Evolutionary conservation across 2,329 filamentous ascomycete species (phyloP).

Genomic region (Beauveria caledonica): DNA sequence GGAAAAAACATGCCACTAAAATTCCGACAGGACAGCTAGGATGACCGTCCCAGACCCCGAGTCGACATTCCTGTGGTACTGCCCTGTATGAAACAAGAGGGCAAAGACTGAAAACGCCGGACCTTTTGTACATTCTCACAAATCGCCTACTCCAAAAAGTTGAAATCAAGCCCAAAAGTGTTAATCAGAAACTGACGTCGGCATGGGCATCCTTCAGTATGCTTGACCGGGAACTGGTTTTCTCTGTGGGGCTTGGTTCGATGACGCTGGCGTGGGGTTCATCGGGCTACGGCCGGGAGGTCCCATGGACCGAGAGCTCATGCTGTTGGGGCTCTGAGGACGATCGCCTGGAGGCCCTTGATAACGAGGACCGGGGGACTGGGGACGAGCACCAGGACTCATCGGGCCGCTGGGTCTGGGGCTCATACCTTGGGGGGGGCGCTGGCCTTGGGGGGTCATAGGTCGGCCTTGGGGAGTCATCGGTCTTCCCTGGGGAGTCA

Average conservation of each 20-base stretch:
- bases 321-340: constrained; percentile 34
- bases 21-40: background rate
- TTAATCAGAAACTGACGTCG: constrained; percentile 7
- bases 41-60: background rate
- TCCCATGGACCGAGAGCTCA: constrained; percentile 30
- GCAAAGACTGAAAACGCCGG: constrained; percentile 18
- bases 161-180: background rate
- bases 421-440: constrained; percentile 30
- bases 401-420: constrained; percentile 7
- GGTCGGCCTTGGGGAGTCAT: constrained; percentile 31
- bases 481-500: constrained; percentile 23
- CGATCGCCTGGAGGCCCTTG: constrained; percentile 25
- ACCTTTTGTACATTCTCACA: constrained; percentile 11
- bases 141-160: constrained; percentile 1
- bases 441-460: constrained; percentile 24
- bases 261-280: constrained; percentile 28
- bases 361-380: constrained; percentile 26
- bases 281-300: constrained; percentile 39
- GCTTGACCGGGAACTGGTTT: constrained; percentile 50
- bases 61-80: background rate
- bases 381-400: constrained; percentile 13
- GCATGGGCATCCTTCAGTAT: constrained; percentile 25
- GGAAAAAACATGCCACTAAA: constrained; percentile 17
- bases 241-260: constrained; percentile 26
- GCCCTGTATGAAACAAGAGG: constrained; percentile 13